These are phyloP conservation scores for Sarocladiaceae sp. DNA, from an alignment of 2,329 filamentous ascomycete genomes.

Conservation along the genomic window DNA sequence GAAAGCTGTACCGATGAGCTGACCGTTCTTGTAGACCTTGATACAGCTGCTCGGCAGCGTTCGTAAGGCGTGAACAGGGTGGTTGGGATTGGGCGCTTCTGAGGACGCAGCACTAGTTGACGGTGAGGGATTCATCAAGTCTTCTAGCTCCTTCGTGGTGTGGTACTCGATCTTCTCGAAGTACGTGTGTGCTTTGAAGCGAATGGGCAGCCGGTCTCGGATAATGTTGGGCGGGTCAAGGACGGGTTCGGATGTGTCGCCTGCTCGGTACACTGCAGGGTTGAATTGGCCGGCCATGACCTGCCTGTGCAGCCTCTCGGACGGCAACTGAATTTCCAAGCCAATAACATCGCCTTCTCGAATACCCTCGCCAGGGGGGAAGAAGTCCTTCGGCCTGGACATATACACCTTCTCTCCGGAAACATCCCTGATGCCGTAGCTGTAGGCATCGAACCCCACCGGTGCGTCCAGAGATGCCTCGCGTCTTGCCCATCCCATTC, in stretches of 20 bases:
- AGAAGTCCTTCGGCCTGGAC: conserved; percentile 88
- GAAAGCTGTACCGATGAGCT: conserved; percentile 79
- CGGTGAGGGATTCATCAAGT: conserved; percentile 66
- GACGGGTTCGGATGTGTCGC: conserved; percentile 36
- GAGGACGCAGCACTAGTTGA: conserved; percentile 39
- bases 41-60: conserved; percentile 83
- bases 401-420: conserved; percentile 88
- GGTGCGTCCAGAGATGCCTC: conserved; percentile 79
- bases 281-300: conserved; percentile 85
- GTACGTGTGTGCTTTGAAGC: conserved; percentile 88
- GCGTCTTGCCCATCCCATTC: conserved; percentile 78
- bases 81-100: conserved; percentile 63
- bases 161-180: conserved; percentile 92
- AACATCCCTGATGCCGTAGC: conserved; percentile 86
- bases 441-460: conserved; percentile 85
- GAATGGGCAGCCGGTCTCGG: conserved; percentile 88
- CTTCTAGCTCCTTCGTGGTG: conserved; percentile 79
- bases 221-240: conserved; percentile 73
- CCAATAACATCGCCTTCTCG: conserved; percentile 90
- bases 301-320: conserved; percentile 78
- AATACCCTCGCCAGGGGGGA: conserved; percentile 70
- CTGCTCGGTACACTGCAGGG: conserved; percentile 65
- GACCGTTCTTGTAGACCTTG: conserved; percentile 88
- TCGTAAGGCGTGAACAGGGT: conserved; percentile 66
- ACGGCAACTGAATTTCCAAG: conserved; percentile 84